Base-by-base conservation (phyloP, 768 basidiomycete species). In the Boletus barrowsii region DNA sequence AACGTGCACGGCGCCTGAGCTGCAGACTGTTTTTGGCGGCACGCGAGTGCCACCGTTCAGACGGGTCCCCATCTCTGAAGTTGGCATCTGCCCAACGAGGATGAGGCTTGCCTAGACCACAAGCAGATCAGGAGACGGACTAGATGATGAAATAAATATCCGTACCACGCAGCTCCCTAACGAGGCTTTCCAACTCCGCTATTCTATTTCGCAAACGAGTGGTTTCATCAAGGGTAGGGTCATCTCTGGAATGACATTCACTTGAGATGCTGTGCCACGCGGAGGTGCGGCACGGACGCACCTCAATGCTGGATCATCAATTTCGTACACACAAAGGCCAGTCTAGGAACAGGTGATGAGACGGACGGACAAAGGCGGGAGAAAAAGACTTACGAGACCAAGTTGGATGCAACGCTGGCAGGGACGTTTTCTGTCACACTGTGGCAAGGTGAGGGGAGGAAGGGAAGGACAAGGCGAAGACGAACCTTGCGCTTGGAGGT, bases 251-350 rank as follows among this genome's bases (percentile, higher is more conserved):
- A 54, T 5, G 10, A 3, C 26, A 32, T 53, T 52, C 35, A 41
- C 6, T 55, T 20, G 50, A 51, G 6, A 47, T 29, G 32, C 14
- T 15, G 35, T 7, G 20, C 5, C 17, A 15, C 26, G 42, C 11
- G 49, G 47, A 50, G 5, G 43, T 33, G 46, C 36, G 47, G 18
- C 14, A 26, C 8, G 53, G n/a, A 36, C 58, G 17, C 59, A 89
- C 90, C 88, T 79, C 36, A 88, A 73, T 10, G 87, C 85, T 14
- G 90, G 90, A 71, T 93, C 93, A 68, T 95, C 93, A 59, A 95
- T 89, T 67, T 96, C 93, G 62, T 96, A 96, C 1, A 96, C 92
- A 69, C 93, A 96, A 17, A 95, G 87, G 47, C 93, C 93, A 20
- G 93, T 95, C 90, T 93, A 7, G 3, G 47, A 61, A 15, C 20